Evolutionary conservation across 257 asterid species (phyloP).

Genomic region (Rhazya stricta): DNA sequence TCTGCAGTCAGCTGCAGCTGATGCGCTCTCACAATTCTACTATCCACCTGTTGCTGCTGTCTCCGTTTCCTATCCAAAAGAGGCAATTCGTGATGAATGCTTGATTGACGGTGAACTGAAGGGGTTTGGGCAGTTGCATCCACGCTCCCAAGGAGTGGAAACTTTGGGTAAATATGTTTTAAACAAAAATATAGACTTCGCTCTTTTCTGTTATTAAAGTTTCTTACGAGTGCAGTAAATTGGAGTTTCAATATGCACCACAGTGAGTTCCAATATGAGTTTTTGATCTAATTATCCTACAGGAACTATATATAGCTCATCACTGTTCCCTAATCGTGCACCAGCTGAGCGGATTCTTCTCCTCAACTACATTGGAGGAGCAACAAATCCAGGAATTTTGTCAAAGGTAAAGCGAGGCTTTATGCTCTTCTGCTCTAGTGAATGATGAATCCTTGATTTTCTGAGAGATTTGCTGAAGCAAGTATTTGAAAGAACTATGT

Average conservation of each 20-base stretch:
- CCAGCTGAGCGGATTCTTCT: conserved; percentile 88
- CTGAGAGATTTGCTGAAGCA: neutral
- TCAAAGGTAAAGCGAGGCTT: conserved; percentile 55
- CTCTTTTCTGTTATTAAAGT: neutral
- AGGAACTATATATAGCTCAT: conserved; percentile 98
- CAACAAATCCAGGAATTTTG: conserved; percentile 68
- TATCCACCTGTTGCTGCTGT: conserved; percentile 99
- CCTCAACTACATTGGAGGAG: conserved; percentile 95
- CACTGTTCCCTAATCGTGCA: conserved; percentile 95
- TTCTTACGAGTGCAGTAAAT: neutral
- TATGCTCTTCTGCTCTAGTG: neutral
- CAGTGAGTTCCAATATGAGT: neutral
- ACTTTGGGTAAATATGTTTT: conserved; percentile 59
- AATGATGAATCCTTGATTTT: neutral
- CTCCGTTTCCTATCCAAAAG: conserved; percentile 79
- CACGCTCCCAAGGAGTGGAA: conserved; percentile 96
- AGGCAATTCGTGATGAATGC: conserved; percentile 70
- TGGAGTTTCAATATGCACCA: neutral
- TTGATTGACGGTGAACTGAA: conserved; percentile 76
- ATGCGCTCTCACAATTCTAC: conserved; percentile 63
- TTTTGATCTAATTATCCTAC: conserved; percentile 25
- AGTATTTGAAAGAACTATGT: neutral
- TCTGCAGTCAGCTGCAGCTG: conserved; percentile 71
- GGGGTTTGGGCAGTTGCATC: conserved; percentile 99
- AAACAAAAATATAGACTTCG: conserved; percentile 11